Base-by-base conservation (phyloP, 768 basidiomycete genomes). In the Termitomyces sp. region DNA sequence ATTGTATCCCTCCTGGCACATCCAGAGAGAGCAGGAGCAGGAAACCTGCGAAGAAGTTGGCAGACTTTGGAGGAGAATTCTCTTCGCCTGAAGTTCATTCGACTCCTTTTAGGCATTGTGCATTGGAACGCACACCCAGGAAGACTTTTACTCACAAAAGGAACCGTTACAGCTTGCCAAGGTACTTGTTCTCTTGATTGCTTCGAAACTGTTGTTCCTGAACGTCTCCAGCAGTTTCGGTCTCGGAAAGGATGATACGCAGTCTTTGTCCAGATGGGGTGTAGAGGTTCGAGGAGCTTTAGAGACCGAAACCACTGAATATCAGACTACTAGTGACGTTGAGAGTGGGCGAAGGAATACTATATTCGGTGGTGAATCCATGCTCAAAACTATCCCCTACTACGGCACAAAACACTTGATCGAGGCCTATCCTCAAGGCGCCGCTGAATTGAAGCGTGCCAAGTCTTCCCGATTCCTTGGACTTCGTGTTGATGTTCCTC, bases 121-220 rank as follows among this genome's bases (percentile, higher is more conserved):
- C 67, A 25, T 72, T 72, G 48, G 70, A 72, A 49, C 65, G 69
- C 52, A 71, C 70, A 59, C 70, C 57, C 55, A 75, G 76, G 69
- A 87, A 84, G 71, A 73, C 70, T 36, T 82, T 84, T 36, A 72
- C 70, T 48, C 86, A 87, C 72, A 86, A 82, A 72, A 81, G 79
- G 66, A 81, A 85, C 54, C 86, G 86, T 65, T 83, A 83, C 72
- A 88, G 87, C 74, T 74, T 89, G 60, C 86, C 87, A 1, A 88
- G 87, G 87, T 86, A 56, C 31, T 72, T 56, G 79, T 65, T 29
- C 32, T 64, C 31, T 47, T 20, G 9, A 56, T 14, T 46, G 29
- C 43, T 63, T 34, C 32, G 54, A 50, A 49, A 37, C 57, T 42
- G 1, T 32, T 36, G 11, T 29, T 20, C 4, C 63, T 63, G n/a